Evolutionary conservation across 75 land plant genomes (phyloP), one percentile per base, ranked within the genome.

Genomic region (Picea glauca): DNA sequence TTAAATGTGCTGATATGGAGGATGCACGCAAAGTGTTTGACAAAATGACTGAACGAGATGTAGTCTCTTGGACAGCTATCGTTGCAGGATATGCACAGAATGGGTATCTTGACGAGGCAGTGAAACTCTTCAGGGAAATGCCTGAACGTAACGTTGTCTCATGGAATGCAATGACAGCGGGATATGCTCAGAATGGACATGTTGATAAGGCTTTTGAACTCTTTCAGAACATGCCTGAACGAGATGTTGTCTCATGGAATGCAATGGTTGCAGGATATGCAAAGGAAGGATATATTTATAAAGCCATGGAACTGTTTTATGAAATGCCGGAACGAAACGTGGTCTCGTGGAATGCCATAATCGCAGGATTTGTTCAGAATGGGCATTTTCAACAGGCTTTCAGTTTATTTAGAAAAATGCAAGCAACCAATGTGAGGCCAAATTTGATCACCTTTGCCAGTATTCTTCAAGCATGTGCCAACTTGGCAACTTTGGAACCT

Each of bases 81-180:
- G 83, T 88, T 75, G 70, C 85, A 73, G 90, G 88, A 1, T 83
- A 77, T 75, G 76, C 7, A 13, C 58, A 75, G 76, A 75, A 4
- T 57, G 76, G 76, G n/a, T 13, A n/a, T 38, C 68, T 81, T 32
- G 80, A 82, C 35, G 80, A 82, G 59, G 87, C 89, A 13, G 46
- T 82, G 23, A 64, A 56, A 32, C 74, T 86, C 20, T 88, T 85
- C 38, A 5, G 59, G 40, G 56, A 79, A 31, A 81, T 88, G 79
- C 56, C 56, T 50, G 56, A 50, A 50, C 56, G 56, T 50, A 88
- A 88, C 63, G 82, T 81, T 5, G 90, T 88, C 5, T 77, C 85
- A 0, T 88, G 90, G 90, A 88, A 76, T 65, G 76, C 83, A 7
- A 77, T 84, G 14, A 81, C 84, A 15, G 75, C 78, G 12, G 82